Percentiles rank a stretch among this genome's conserved stretches.
phyloP scores from a whole-genome alignment of 345 rosid species.

The Kandelia obovata region DNA sequence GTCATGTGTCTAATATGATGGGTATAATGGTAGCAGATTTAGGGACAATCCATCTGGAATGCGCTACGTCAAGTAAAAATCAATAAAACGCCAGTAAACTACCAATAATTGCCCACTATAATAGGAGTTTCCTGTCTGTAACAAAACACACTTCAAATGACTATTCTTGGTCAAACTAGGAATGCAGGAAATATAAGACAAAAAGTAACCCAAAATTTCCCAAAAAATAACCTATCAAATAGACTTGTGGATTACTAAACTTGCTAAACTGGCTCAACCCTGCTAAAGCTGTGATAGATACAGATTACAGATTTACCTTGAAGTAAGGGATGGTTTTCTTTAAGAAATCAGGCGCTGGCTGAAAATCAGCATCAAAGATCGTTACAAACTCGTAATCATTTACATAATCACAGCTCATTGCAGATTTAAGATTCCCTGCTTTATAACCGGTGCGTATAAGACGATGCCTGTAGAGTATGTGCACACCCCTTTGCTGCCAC shows the following conservation, averaged over 20 bases:
- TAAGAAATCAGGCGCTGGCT: slow-evolving; percentile 80
- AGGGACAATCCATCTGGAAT: not conserved
- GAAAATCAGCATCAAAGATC: slow-evolving; percentile 90
- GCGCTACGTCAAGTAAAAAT: not conserved
- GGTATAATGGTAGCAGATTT: not conserved
- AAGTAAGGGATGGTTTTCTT: slow-evolving; percentile 79
- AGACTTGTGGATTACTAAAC: too few species aligned
- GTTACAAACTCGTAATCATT: slow-evolving; percentile 82
- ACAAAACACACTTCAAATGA: not conserved
- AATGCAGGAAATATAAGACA: not conserved
- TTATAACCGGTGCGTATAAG: slow-evolving; percentile 85
- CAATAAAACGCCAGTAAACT: too few species aligned
- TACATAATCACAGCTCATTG: slow-evolving; percentile 82
- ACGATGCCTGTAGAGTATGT: slow-evolving; percentile 72
- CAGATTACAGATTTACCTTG: slow-evolving; percentile 41
- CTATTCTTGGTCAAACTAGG: not conserved
- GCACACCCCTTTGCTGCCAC: slow-evolving; percentile 87
- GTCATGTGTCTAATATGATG: not conserved
- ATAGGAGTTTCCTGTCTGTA: not conserved
- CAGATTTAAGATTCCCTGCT: slow-evolving; percentile 94
- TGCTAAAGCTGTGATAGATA: not conserved
- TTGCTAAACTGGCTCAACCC: slow-evolving; percentile 2
- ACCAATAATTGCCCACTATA: not conserved
- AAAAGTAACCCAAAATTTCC: too few species aligned
- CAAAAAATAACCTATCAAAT: too few species aligned